Evolutionary conservation across 2,329 filamentous ascomycete species (phyloP), one percentile per base, ranked within the genome.

Genomic region (Epichloe elymi): DNA sequence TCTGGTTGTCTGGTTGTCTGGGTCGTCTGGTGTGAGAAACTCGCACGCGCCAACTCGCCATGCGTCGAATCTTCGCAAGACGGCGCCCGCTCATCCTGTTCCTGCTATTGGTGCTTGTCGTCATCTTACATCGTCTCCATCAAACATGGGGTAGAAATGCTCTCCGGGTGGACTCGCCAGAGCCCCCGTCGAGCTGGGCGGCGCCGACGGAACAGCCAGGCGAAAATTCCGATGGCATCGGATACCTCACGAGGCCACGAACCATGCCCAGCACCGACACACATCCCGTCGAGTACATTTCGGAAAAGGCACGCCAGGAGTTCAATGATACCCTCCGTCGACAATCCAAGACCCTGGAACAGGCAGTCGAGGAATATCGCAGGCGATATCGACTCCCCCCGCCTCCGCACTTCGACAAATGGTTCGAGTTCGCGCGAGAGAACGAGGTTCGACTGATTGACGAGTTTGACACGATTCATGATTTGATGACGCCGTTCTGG

Each of bases 321-420:
- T 49, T 49, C 8, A 3, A 5, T 17, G 4, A 12, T 4, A 36
- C 47, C 11, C 30, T 72, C 55, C 65, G 3, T 30, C 71, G 74
- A 20, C 86, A 91, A 66, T 95, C 90, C 5, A 83, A 80, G 56
- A 85, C 80, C 1, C 72, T 97, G 15, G 69, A 74, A 15, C 81
- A 86, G 48, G 91, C 91, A 42, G 85, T 95, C 36, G 67, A 70
- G 37, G 88, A 95, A 67, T 97, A 97, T 67, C 79, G 82, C 56
- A 79, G 81, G 55, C 81, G 90, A 61, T 94, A 96, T 69, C 78
- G 80, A 44, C 82, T 95, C 57, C 76, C 76, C 37, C 91, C 91
- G 10, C 91, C 91, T 39, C 90, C 90, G 8, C 79, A 91, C 63
- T 97, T 97, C 63, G 89, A 97, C 66, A 88, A 86, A 65, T 97